Evolutionary conservation across 179 eudicot genomes (phyloP).

Genomic region (Patellifolia procumbens): DNA sequence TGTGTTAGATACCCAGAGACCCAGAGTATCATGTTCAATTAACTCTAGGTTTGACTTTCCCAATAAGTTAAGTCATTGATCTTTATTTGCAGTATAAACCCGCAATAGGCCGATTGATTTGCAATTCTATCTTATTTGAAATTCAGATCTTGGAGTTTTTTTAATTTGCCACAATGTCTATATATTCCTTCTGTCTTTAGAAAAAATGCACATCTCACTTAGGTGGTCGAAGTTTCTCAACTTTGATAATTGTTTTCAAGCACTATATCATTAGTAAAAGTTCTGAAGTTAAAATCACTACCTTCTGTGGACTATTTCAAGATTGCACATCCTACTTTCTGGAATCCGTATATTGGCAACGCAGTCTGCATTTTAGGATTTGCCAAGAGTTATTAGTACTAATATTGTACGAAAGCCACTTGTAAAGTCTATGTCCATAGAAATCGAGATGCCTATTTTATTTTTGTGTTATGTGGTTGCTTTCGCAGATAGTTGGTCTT

Average conservation of each 20-base stretch:
- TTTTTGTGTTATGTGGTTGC: constrained; percentile 15
- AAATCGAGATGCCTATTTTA: constrained; percentile 10
- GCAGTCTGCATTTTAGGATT: constrained; percentile 2
- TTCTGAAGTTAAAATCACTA: no score
- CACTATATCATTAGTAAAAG: no score
- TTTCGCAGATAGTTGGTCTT: constrained; percentile 78
- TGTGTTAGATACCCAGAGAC: constrained; percentile 2
- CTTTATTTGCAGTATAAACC: no score
- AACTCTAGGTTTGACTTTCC: neutral
- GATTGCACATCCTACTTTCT: neutral
- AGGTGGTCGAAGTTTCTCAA: no score
- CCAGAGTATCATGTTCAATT: neutral
- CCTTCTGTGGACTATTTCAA: neutral
- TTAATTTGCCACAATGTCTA: no score
- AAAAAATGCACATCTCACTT: no score
- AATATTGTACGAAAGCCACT: constrained; percentile 2
- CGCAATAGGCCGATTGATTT: neutral
- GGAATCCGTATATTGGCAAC: neutral
- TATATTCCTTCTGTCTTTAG: no score
- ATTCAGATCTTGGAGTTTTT: neutral
- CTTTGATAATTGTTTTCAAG: no score
- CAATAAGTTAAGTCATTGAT: no score
- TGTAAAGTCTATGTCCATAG: constrained; percentile 6
- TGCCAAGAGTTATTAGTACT: neutral
- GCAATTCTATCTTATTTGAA: neutral